Percentiles rank a stretch among this genome's conserved stretches.
These are phyloP conservation scores for Trichophyton rubrum DNA, from an alignment of 2,329 filamentous ascomycete genomes.

Conservation along the genomic window DNA sequence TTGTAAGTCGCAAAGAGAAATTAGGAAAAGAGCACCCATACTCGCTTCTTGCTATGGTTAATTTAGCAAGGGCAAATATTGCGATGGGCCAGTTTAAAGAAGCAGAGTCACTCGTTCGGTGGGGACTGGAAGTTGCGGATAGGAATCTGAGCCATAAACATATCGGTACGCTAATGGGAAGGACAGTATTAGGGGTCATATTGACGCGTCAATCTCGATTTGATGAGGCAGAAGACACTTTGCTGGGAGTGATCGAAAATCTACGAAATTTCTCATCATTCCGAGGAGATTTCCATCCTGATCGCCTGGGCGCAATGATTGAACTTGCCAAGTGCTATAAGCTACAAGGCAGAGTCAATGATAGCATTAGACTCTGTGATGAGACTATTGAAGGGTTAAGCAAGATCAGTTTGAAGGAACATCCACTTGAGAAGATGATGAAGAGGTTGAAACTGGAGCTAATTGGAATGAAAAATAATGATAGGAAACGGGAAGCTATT, in stretches of 20 bases:
- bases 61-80: constrained; percentile 15
- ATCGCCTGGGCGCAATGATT: background rate
- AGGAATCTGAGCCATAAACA: constrained; percentile 18
- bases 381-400: background rate
- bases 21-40: constrained; percentile 27
- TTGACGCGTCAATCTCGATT: background rate
- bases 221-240: background rate
- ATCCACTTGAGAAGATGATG: background rate
- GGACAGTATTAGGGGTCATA: background rate
- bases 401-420: background rate
- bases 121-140: constrained; percentile 14
- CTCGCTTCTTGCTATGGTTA: constrained; percentile 18
- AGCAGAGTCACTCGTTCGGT: constrained; percentile 5
- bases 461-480: background rate
- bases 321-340: background rate
- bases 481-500: background rate
- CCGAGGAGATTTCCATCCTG: background rate
- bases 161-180: constrained; percentile 16
- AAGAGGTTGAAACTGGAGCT: background rate
- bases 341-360: background rate
- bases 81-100: constrained; percentile 13
- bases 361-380: background rate
- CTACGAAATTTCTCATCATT: background rate
- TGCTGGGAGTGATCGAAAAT: background rate
- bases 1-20: constrained; percentile 11